phyloP scores from a whole-genome alignment of 352 stramenopile genomes.

The Phytophthora lateralis region DNA sequence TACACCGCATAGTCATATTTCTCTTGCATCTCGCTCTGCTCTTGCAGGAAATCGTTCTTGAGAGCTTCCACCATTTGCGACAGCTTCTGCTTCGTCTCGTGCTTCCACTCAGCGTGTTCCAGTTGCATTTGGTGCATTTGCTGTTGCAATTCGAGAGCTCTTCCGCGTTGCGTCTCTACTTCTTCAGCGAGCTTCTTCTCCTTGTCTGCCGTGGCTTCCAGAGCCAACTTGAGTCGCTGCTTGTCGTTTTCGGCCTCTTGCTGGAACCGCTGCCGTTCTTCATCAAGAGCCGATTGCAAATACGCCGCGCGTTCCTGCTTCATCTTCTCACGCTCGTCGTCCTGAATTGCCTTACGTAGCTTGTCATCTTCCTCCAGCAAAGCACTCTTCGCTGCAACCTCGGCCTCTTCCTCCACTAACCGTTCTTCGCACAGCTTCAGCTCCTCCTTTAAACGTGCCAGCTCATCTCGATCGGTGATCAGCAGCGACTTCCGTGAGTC shows the following conservation, averaged over 20 bases:
- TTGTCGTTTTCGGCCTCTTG: slow-evolving; percentile 66
- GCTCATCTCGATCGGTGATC: slow-evolving; percentile 64
- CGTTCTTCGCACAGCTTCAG: slow-evolving; percentile 64
- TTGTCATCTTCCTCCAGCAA: slow-evolving; percentile 84
- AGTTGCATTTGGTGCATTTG: slow-evolving; percentile 61
- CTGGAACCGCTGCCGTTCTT: slow-evolving; percentile 66
- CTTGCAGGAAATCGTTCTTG: slow-evolving; percentile 53
- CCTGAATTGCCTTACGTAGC: slow-evolving; percentile 73
- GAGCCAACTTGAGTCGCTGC: slow-evolving; percentile 45
- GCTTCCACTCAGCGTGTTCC: slow-evolving; percentile 64
- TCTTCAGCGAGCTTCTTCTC: slow-evolving; percentile 81
- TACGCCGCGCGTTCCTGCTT: slow-evolving; percentile 69
- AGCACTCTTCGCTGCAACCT: slow-evolving; percentile 70
- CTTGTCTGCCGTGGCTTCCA: slow-evolving; percentile 68
- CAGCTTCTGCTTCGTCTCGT: slow-evolving; percentile 50
- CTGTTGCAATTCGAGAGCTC: slow-evolving; percentile 57
- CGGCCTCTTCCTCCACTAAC: slow-evolving; percentile 75
- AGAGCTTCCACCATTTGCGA: slow-evolving; percentile 53
- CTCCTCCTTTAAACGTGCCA: slow-evolving; percentile 64
- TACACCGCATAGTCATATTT: slow-evolving; percentile 55
- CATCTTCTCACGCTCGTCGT: slow-evolving; percentile 86
- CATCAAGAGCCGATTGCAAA: slow-evolving; percentile 63
- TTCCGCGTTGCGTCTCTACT: slow-evolving; percentile 63
- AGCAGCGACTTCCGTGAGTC: slow-evolving; percentile 61
- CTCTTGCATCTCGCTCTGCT: slow-evolving; percentile 55